Evolutionary conservation across 768 basidiomycete species (phyloP).

Genomic region (Tremella mesenterica): DNA sequence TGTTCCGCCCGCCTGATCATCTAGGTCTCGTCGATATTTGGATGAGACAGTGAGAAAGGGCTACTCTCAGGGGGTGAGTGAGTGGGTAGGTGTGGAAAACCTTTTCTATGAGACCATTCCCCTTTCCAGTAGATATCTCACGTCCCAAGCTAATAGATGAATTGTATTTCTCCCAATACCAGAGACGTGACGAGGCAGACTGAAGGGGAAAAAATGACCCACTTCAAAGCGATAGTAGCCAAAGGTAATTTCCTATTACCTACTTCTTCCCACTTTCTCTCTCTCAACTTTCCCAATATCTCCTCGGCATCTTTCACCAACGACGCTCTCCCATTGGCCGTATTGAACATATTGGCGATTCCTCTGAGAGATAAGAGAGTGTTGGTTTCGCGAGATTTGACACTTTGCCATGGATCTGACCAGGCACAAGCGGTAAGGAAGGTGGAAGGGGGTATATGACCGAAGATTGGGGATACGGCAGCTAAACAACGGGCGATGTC

Average conservation of each 20-base stretch:
- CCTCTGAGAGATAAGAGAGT: conserved; percentile 68
- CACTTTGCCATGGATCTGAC: conserved; percentile 51
- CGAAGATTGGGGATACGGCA: conserved; percentile 55
- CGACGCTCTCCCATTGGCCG: conserved; percentile 26
- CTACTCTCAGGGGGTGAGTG: too few relatives aligned
- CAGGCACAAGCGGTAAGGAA: conserved; percentile 65
- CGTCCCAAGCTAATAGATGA: too few relatives aligned
- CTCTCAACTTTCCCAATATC: conserved; percentile 48
- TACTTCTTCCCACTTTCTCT: conserved; percentile 53
- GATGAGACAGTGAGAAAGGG: too few relatives aligned
- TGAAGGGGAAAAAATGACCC: conserved; percentile 42
- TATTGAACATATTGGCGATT: conserved; percentile 67
- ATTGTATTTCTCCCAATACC: too few relatives aligned
- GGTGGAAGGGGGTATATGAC: conserved; percentile 53
- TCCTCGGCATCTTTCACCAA: conserved; percentile 12
- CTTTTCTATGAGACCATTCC: too few relatives aligned
- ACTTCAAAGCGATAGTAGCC: conserved; percentile 85
- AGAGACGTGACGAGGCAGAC: too few relatives aligned
- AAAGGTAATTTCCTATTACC: conserved; percentile 68
- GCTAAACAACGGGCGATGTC: conserved; percentile 72
- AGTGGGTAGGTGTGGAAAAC: too few relatives aligned
- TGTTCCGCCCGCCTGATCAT: too few relatives aligned
- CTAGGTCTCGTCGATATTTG: too few relatives aligned
- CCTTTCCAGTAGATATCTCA: too few relatives aligned
- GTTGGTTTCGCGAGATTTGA: conserved; percentile 76